Evolutionary conservation across 306 rosid genomes (phyloP).

Genomic region (Casuarina cunninghamiana): DNA sequence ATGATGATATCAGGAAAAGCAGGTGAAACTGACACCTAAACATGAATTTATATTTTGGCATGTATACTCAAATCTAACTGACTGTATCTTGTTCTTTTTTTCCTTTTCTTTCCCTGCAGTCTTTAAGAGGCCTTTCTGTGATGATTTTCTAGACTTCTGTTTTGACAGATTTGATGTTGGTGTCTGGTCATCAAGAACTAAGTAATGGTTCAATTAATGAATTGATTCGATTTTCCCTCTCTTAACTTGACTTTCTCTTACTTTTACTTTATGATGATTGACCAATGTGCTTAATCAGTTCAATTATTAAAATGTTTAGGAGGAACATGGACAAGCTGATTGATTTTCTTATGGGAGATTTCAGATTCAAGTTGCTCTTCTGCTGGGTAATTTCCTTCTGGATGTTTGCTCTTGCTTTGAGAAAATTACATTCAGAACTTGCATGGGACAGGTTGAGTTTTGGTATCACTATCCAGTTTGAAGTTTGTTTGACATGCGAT

Average conservation of each 20-base stretch:
- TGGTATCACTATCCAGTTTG: slow-evolving; percentile 1
- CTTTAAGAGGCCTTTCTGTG: slow-evolving; percentile 87
- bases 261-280: not conserved
- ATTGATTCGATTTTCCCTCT: slow-evolving; percentile 20
- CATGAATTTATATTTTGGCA: slow-evolving; percentile 20
- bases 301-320: slow-evolving; percentile 40
- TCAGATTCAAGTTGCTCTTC: slow-evolving; percentile 60
- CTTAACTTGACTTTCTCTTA: slow-evolving; percentile 11
- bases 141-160: slow-evolving; percentile 77
- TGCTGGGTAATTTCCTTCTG: slow-evolving; percentile 66
- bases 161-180: slow-evolving; percentile 82
- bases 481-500: not conserved
- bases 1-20: slow-evolving; percentile 38
- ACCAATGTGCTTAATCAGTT: not conserved
- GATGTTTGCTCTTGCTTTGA: not conserved
- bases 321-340: slow-evolving; percentile 49
- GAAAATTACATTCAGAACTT: not conserved
- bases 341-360: slow-evolving; percentile 52
- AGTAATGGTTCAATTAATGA: slow-evolving; percentile 51
- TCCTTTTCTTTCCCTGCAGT: slow-evolving; percentile 48
- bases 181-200: slow-evolving; percentile 87
- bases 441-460: slow-evolving; percentile 5
- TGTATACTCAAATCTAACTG: slow-evolving; percentile 28
- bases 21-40: slow-evolving; percentile 47
- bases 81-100: slow-evolving; percentile 7